A percentile compares a stretch with the other conserved stretches of the same genome.
phyloP scores from a whole-genome alignment of 2,329 filamentous ascomycete species.

The Colletotrichum coccodes region DNA sequence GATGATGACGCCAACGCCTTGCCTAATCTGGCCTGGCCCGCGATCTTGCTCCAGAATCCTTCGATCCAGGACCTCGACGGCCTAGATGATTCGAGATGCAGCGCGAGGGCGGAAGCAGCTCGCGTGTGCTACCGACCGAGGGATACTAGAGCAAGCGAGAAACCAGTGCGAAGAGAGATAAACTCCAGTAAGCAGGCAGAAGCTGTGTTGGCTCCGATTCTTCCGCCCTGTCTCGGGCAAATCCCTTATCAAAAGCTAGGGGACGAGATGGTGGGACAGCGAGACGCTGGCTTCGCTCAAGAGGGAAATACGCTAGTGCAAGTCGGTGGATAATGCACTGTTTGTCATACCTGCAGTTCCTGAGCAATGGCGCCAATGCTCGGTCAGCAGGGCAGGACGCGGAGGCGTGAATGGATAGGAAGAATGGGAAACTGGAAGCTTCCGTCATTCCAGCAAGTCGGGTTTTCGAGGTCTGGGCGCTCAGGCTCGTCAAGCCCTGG shows the following conservation, averaged over 20 bases:
- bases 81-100: not conserved
- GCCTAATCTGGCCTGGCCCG: not conserved
- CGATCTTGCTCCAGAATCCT: conserved; percentile 15
- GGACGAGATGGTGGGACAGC: not conserved
- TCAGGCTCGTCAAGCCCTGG: too few relatives aligned
- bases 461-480: too few relatives aligned
- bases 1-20: conserved; percentile 28
- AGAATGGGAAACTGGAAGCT: conserved; percentile 27
- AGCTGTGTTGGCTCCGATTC: not conserved
- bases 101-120: not conserved
- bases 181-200: not conserved
- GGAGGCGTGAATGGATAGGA: not conserved
- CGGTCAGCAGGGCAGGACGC: conserved; percentile 25
- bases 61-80: not conserved
- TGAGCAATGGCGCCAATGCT: conserved; percentile 22
- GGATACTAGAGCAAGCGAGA: not conserved
- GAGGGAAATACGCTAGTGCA: conserved; percentile 17
- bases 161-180: too few relatives aligned
- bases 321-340: conserved; percentile 15
- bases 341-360: conserved; percentile 32
- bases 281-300: conserved; percentile 7
- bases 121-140: too few relatives aligned
- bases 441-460: conserved; percentile 24
- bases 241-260: not conserved
- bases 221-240: not conserved